A percentile compares a stretch with the other conserved stretches of the same genome.
These are phyloP conservation scores for Skeletonema potamos DNA, from an alignment of 108 stramenopile species.

Conservation along the genomic window DNA sequence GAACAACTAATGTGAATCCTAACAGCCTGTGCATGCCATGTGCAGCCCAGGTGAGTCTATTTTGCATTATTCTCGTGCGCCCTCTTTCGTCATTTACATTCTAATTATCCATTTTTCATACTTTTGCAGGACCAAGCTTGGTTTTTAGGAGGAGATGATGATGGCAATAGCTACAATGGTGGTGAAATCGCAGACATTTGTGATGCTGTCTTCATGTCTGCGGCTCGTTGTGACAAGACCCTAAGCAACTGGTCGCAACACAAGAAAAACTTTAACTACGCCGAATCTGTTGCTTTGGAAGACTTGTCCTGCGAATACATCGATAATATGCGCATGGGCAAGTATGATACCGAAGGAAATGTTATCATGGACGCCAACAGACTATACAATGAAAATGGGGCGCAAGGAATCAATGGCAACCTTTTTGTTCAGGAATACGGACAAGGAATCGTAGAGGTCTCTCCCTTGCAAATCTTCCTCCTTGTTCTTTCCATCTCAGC, in stretches of 20 bases:
- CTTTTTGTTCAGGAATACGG: slow-evolving; percentile 24
- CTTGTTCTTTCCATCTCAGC: slow-evolving; percentile 13
- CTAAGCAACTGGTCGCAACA: slow-evolving; percentile 24
- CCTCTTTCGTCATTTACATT: not conserved
- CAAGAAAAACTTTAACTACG: slow-evolving; percentile 37
- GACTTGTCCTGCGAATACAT: slow-evolving; percentile 70
- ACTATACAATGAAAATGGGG: slow-evolving; percentile 2
- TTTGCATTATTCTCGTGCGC: not conserved
- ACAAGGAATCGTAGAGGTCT: slow-evolving; percentile 17
- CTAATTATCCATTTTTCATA: not conserved
- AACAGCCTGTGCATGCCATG: not conserved
- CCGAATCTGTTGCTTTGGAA: slow-evolving; percentile 26
- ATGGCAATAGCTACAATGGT: slow-evolving; percentile 13
- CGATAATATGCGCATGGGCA: slow-evolving; percentile 58
- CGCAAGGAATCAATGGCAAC: slow-evolving; percentile 5
- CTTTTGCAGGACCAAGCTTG: not conserved
- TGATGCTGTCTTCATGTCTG: slow-evolving; percentile 49
- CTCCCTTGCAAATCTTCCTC: slow-evolving; percentile 32
- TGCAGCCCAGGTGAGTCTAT: not conserved
- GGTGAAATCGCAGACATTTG: slow-evolving; percentile 49
- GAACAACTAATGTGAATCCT: not conserved
- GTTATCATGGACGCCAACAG: slow-evolving; percentile 37
- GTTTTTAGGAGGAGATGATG: not conserved
- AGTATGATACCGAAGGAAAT: slow-evolving; percentile 76
- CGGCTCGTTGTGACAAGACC: slow-evolving; percentile 77